Evolutionary conservation across 176 grass and related monocot genomes (phyloP).

Genomic region (Rhynchospora tenuis): DNA sequence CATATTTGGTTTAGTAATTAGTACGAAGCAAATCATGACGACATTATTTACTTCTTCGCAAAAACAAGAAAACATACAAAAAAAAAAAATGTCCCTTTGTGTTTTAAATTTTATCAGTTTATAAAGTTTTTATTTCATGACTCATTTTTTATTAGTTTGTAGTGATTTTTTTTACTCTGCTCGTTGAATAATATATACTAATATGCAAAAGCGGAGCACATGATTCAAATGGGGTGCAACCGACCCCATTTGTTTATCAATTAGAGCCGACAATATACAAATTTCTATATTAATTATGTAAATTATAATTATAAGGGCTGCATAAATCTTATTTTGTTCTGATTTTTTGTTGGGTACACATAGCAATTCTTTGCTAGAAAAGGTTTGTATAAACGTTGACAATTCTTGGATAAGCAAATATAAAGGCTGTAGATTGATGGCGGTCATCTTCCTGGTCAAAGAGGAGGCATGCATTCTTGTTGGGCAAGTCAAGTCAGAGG

Average conservation of each 20-base stretch:
- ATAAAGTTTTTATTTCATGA: background rate
- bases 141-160: too few relatives aligned
- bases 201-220: too few relatives aligned
- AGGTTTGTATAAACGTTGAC: background rate
- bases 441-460: background rate
- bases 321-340: background rate
- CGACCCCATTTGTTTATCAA: too few relatives aligned
- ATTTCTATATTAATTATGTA: too few relatives aligned
- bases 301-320: too few relatives aligned
- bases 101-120: background rate
- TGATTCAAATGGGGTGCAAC: too few relatives aligned
- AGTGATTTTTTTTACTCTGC: too few relatives aligned
- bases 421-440: background rate
- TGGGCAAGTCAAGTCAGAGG: background rate
- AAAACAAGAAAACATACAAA: background rate
- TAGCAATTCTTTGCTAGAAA: background rate
- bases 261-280: too few relatives aligned
- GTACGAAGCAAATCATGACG: background rate
- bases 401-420: background rate
- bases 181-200: too few relatives aligned
- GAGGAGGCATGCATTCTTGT: background rate
- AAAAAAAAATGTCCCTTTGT: background rate
- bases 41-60: background rate
- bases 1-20: too few relatives aligned
- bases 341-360: background rate